Evolutionary conservation across 352 stramenopile species (phyloP).

Genomic region (Pythium dissotocum): DNA sequence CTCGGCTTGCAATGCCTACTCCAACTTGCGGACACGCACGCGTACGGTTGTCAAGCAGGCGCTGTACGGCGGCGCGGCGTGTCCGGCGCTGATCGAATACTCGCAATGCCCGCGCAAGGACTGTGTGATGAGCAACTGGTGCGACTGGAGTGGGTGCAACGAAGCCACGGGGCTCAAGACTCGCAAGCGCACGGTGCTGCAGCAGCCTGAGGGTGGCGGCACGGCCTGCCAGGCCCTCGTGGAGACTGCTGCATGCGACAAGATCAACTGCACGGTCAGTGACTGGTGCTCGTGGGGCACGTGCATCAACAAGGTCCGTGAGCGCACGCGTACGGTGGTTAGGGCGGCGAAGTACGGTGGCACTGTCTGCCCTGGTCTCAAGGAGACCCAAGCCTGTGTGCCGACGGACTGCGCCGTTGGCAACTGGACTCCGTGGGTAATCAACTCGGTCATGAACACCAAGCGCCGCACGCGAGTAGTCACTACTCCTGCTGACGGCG

Average conservation of each 20-base stretch:
- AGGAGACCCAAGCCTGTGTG: conserved; percentile 33
- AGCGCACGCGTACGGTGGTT: conserved; percentile 35
- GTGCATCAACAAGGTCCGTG: conserved; percentile 40
- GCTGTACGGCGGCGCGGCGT: conserved; percentile 35
- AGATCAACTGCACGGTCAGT: conserved; percentile 45
- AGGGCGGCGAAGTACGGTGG: conserved; percentile 44
- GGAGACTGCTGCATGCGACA: conserved; percentile 37
- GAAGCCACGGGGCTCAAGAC: conserved; percentile 18
- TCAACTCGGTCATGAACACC: conserved; percentile 9
- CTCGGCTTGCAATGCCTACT: conserved; percentile 15
- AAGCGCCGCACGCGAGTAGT: conserved; percentile 25
- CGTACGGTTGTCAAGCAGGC: conserved; percentile 17
- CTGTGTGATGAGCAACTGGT: conserved; percentile 28
- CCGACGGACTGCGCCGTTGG: conserved; percentile 30
- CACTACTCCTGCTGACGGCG: conserved; percentile 29
- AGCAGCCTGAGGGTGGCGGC: conserved; percentile 23
- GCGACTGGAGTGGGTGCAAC: conserved; percentile 25
- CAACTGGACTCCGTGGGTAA: conserved; percentile 27
- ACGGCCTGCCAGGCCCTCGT: conserved; percentile 29
- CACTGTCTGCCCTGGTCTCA: conserved; percentile 26
- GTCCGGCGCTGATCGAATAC: conserved; percentile 34
- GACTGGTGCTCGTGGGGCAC: conserved; percentile 43
- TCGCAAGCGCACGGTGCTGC: conserved; percentile 21
- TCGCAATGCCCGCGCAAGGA: conserved; percentile 22
- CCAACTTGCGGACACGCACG: conserved; percentile 18